Percentiles rank a stretch among this genome's conserved stretches.
Conservation (phyloP, 2,329 filamentous ascomycete genomes). For the Diaporthe australafricana region DNA sequence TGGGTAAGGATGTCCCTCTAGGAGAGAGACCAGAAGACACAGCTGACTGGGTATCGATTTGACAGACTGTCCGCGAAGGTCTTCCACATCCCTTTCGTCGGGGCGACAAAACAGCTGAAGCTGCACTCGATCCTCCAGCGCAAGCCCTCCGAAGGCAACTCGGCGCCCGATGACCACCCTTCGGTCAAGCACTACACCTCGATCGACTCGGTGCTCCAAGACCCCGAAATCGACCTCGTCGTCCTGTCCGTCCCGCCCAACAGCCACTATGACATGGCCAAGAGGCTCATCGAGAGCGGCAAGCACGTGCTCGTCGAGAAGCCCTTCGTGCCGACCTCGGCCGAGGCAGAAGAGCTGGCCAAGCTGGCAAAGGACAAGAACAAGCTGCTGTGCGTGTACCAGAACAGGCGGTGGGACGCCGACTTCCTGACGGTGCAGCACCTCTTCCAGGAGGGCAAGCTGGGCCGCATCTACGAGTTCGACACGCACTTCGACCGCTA, state of each 20-base stretch:
- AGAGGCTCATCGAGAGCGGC: slow-evolving; percentile 73
- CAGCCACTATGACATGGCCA: slow-evolving; percentile 75
- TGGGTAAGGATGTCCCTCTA: slow-evolving; percentile 34
- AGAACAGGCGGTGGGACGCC: slow-evolving; percentile 82
- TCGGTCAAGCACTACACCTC: slow-evolving; percentile 72
- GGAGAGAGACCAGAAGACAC: background rate
- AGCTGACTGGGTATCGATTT: background rate
- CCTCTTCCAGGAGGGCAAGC: slow-evolving; percentile 66
- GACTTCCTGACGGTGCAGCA: slow-evolving; percentile 79
- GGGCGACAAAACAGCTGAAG: slow-evolving; percentile 70
- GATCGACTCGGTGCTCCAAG: slow-evolving; percentile 71
- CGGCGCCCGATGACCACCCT: slow-evolving; percentile 77
- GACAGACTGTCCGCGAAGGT: slow-evolving; percentile 74
- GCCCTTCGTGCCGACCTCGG: slow-evolving; percentile 79
- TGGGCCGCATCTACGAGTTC: slow-evolving; percentile 82
- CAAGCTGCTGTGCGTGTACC: slow-evolving; percentile 74
- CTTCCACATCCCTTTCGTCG: slow-evolving; percentile 79
- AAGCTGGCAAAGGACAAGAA: slow-evolving; percentile 62
- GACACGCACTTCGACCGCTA: slow-evolving; percentile 86
- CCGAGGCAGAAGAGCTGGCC: slow-evolving; percentile 74
- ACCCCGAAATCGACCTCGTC: slow-evolving; percentile 75
- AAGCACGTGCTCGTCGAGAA: slow-evolving; percentile 88
- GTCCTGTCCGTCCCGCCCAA: slow-evolving; percentile 79
- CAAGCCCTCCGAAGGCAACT: slow-evolving; percentile 70
- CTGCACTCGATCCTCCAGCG: slow-evolving; percentile 84